phyloP scores from a whole-genome alignment of 208 protist species.

The Phytomonas sp. region DNA sequence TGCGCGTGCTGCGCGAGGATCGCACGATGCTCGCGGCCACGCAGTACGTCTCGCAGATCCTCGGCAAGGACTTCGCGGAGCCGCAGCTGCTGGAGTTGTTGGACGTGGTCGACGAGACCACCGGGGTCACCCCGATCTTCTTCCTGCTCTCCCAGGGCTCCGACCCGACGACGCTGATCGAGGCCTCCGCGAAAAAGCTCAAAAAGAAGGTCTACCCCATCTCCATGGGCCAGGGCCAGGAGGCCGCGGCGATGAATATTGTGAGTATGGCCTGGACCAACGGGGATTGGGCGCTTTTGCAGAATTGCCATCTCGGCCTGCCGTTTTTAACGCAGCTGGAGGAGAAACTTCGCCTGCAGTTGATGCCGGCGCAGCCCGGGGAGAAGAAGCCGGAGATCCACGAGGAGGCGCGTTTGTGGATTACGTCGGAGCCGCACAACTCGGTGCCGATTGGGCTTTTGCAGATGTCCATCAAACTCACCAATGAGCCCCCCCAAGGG shows the following conservation, averaged over 20 bases:
- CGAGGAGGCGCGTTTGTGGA: constrained; percentile 93
- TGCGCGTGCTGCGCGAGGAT: constrained; percentile 93
- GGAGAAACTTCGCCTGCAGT: constrained; percentile 78
- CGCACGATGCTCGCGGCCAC: constrained; percentile 91
- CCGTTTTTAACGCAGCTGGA: constrained; percentile 89
- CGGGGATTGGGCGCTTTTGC: constrained; percentile 93
- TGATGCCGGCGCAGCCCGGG: constrained; percentile 52
- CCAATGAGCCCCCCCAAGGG: constrained; percentile 96
- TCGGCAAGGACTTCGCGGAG: constrained; percentile 93
- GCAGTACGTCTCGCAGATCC: constrained; percentile 84
- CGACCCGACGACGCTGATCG: constrained; percentile 94
- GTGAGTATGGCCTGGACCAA: constrained; percentile 76
- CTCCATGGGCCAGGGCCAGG: constrained; percentile 98
- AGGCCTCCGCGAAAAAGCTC: constrained; percentile 92
- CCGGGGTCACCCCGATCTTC: constrained; percentile 89
- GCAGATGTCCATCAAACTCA: constrained; percentile 97
- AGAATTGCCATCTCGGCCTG: constrained; percentile 96
- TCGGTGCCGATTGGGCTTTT: constrained; percentile 94
- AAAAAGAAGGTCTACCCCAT: constrained; percentile 94
- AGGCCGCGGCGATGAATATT: constrained; percentile 90
- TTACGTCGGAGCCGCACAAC: constrained; percentile 93
- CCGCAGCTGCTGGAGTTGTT: constrained; percentile 85
- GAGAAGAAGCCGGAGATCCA: constrained; percentile 79
- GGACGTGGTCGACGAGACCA: constrained; percentile 84
- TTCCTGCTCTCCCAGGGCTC: constrained; percentile 95